These are phyloP conservation scores for Cytospora schulzeri DNA, from an alignment of 2,329 filamentous ascomycete genomes.

Conservation along the genomic window DNA sequence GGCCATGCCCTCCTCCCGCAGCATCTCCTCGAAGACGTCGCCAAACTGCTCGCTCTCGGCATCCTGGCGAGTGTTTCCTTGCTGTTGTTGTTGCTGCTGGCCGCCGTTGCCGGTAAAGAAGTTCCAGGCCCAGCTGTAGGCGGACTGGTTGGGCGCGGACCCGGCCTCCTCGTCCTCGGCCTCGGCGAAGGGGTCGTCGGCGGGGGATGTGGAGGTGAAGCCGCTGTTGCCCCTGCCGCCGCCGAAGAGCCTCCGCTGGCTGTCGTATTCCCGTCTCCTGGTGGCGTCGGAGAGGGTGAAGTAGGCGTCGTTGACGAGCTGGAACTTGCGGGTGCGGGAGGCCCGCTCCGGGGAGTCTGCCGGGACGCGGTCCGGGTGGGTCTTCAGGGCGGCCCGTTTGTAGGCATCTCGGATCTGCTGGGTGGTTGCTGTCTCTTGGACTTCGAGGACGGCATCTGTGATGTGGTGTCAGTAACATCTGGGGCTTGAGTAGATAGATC, in stretches of 20 bases:
- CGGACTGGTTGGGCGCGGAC: slow-evolving; percentile 42
- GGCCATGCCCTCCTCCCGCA: slow-evolving; percentile 81
- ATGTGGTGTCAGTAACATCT: slow-evolving; percentile 27
- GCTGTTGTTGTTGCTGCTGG: slow-evolving; percentile 36
- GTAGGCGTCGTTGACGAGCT: slow-evolving; percentile 50
- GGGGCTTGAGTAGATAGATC: slow-evolving; percentile 1
- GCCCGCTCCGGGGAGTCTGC: slow-evolving; percentile 80
- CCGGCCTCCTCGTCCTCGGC: slow-evolving; percentile 47
- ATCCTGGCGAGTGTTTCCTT: slow-evolving; percentile 48
- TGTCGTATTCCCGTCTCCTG: slow-evolving; percentile 83
- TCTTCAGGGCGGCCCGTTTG: slow-evolving; percentile 91
- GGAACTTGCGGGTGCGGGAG: slow-evolving; percentile 68
- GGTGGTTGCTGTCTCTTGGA: slow-evolving; percentile 72
- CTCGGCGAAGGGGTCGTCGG: slow-evolving; percentile 51
- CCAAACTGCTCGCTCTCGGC: slow-evolving; percentile 81
- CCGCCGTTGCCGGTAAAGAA: slow-evolving; percentile 48
- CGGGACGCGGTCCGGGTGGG: slow-evolving; percentile 89
- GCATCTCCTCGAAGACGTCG: slow-evolving; percentile 87
- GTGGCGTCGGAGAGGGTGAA: slow-evolving; percentile 72
- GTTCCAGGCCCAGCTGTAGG: slow-evolving; percentile 79
- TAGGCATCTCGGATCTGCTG: slow-evolving; percentile 92
- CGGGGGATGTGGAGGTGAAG: slow-evolving; percentile 42
- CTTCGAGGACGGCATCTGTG: slow-evolving; percentile 73
- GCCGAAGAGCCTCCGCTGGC: slow-evolving; percentile 64
- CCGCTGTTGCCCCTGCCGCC: slow-evolving; percentile 37